These are phyloP conservation scores for Crithidia brevicula DNA, from an alignment of 208 protist species.

Conservation along the genomic window DNA sequence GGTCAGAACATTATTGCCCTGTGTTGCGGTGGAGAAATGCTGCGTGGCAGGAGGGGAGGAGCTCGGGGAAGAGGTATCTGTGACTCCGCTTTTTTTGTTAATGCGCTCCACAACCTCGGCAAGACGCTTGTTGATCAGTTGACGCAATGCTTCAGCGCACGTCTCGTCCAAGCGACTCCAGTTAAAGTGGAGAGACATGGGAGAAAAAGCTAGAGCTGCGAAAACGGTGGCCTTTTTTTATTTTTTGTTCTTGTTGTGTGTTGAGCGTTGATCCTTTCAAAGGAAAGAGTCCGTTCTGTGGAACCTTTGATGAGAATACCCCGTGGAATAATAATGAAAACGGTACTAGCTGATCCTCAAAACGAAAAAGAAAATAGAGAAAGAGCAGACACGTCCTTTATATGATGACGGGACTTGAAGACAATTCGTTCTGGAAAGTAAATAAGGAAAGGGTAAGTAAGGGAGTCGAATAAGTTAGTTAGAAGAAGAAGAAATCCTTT, in stretches of 20 bases:
- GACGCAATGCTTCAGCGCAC: constrained; percentile 61
- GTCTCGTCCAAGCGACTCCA: constrained; percentile 79
- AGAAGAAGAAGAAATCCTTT: no score
- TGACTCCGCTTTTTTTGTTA: constrained; percentile 4
- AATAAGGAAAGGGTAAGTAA: no score
- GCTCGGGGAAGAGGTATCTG: neutral
- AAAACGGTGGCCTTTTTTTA: no score
- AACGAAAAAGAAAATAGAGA: constrained; percentile 5
- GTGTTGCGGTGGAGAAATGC: neutral
- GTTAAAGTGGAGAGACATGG: constrained; percentile 72
- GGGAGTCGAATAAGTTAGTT: no score
- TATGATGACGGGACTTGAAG: no score
- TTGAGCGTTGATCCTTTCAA: neutral
- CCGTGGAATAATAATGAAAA: no score
- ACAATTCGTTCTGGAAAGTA: no score
- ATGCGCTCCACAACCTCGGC: constrained; percentile 33
- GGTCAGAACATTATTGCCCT: neutral
- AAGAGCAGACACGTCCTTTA: no score
- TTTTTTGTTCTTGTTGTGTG: neutral
- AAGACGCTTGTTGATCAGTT: constrained; percentile 62
- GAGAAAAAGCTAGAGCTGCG: no score
- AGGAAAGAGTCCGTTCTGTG: no score
- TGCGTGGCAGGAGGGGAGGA: neutral
- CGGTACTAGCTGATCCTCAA: no score
- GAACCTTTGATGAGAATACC: no score